These are phyloP conservation scores for Cyclotella atomus DNA, from an alignment of 108 stramenopile species.

Conservation along the genomic window DNA sequence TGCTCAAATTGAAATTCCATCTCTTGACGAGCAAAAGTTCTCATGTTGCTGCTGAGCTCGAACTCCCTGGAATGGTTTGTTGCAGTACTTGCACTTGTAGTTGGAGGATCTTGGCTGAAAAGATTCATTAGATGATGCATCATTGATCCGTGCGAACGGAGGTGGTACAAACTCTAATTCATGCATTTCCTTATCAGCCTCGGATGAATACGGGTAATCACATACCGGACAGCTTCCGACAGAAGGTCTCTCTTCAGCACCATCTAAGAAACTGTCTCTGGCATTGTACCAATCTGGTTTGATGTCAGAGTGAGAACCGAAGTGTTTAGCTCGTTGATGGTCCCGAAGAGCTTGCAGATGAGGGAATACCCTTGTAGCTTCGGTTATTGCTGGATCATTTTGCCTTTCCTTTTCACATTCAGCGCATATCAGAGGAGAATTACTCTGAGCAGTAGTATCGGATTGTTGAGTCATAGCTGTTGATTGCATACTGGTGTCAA, in stretches of 20 bases:
- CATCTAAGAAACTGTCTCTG: slow-evolving; percentile 1
- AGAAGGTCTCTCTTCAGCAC: not conserved
- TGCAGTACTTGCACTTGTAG: slow-evolving; percentile 23
- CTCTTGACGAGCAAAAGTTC: slow-evolving; percentile 22
- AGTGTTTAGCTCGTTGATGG: slow-evolving; percentile 77
- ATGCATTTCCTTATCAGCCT: slow-evolving; percentile 10
- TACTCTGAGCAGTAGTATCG: not conserved
- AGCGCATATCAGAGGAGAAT: slow-evolving; percentile 11
- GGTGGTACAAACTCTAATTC: slow-evolving; percentile 32
- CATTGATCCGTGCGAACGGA: not conserved
- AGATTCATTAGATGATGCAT: not conserved
- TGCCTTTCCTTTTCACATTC: slow-evolving; percentile 18
- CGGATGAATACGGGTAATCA: not conserved
- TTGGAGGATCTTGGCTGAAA: not conserved
- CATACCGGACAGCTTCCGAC: slow-evolving; percentile 21
- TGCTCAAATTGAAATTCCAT: too few species aligned
- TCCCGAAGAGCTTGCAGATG: slow-evolving; percentile 63
- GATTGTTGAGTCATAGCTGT: slow-evolving; percentile 5
- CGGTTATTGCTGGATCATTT: not conserved
- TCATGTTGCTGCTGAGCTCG: slow-evolving; percentile 29
- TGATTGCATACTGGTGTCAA: not conserved
- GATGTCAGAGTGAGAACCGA: slow-evolving; percentile 61
- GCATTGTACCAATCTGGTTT: slow-evolving; percentile 71
- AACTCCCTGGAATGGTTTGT: slow-evolving; percentile 16
- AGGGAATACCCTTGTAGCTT: slow-evolving; percentile 49